These are phyloP conservation scores for Pseudohalonectria lignicola DNA, from an alignment of 2,329 filamentous ascomycete genomes.

Conservation along the genomic window DNA sequence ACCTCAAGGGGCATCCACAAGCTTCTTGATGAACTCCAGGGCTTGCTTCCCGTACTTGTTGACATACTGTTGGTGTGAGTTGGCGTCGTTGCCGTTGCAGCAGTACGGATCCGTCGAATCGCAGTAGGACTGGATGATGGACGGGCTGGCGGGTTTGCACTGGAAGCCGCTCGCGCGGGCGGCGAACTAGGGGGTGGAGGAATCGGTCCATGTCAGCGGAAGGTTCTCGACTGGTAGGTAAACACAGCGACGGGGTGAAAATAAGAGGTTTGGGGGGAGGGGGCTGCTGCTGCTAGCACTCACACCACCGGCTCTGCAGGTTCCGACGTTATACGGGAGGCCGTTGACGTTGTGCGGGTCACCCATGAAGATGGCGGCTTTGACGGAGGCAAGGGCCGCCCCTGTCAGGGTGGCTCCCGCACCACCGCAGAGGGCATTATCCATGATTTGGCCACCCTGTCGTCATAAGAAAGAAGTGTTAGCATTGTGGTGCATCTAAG, in stretches of 20 bases:
- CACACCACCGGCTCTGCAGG: slow-evolving; percentile 45
- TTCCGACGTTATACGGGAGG: slow-evolving; percentile 48
- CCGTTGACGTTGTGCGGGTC: slow-evolving; percentile 46
- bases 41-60: slow-evolving; percentile 49
- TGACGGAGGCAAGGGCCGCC: slow-evolving; percentile 41
- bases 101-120: slow-evolving; percentile 48
- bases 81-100: slow-evolving; percentile 50
- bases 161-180: slow-evolving; percentile 45
- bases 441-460: slow-evolving; percentile 52
- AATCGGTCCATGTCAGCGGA: too few relatives aligned
- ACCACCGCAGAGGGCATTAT: slow-evolving; percentile 53
- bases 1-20: slow-evolving; percentile 9
- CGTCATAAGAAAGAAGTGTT: too few relatives aligned
- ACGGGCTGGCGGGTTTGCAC: slow-evolving; percentile 36
- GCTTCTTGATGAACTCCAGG: slow-evolving; percentile 43
- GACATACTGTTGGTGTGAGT: slow-evolving; percentile 53
- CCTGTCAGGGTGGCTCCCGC: slow-evolving; percentile 33
- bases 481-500: too few relatives aligned
- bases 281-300: too few relatives aligned
- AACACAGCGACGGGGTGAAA: too few relatives aligned
- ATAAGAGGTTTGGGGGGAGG: neutral
- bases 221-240: slow-evolving; percentile 1
- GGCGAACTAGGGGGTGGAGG: slow-evolving; percentile 36
- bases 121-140: slow-evolving; percentile 54
- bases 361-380: slow-evolving; percentile 55